These are phyloP conservation scores for Dipodascopsis uninucleata DNA, from an alignment of 805 yeast genomes.

Conservation along the genomic window DNA sequence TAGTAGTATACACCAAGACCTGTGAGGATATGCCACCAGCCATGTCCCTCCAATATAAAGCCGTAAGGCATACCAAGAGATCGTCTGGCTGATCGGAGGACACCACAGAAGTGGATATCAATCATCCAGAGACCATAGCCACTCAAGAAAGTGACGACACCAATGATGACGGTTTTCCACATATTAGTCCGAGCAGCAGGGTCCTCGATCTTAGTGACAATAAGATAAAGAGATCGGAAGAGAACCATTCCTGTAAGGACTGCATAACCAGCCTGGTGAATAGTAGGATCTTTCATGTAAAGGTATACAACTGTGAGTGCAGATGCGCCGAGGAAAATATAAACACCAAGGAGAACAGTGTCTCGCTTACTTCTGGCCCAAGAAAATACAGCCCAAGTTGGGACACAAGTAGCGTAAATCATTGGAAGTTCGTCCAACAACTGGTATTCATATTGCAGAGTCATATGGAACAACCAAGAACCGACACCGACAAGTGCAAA, in stretches of 20 bases:
- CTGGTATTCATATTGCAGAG: conserved; percentile 83
- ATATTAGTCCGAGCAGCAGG: conserved; percentile 46
- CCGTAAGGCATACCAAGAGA: conserved; percentile 79
- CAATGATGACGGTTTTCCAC: conserved; percentile 53
- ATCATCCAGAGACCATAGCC: conserved; percentile 88
- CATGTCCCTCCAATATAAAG: conserved; percentile 82
- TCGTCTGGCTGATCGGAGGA: conserved; percentile 58
- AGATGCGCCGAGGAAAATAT: conserved; percentile 53
- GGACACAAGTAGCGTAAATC: conserved; percentile 96
- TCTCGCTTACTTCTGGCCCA: conserved; percentile 46
- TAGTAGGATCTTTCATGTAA: conserved; percentile 71
- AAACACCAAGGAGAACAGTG: conserved; percentile 46
- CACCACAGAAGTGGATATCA: conserved; percentile 73
- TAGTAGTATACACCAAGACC: conserved; percentile 86
- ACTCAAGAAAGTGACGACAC: conserved; percentile 58
- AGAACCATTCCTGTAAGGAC: conserved; percentile 71
- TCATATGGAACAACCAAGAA: conserved; percentile 95
- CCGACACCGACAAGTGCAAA: conserved; percentile 90
- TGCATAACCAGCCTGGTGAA: conserved; percentile 87
- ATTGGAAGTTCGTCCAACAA: conserved; percentile 93
- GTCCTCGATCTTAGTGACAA: conserved; percentile 52
- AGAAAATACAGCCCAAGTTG: conserved; percentile 78
- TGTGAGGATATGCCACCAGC: conserved; percentile 82
- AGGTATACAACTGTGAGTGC: conserved; percentile 68
- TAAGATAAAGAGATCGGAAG: conserved; percentile 52